Percentiles rank a stretch among this genome's conserved stretches.
phyloP scores from a whole-genome alignment of 2,329 filamentous ascomycete species.

The Diaporthe sp. region DNA sequence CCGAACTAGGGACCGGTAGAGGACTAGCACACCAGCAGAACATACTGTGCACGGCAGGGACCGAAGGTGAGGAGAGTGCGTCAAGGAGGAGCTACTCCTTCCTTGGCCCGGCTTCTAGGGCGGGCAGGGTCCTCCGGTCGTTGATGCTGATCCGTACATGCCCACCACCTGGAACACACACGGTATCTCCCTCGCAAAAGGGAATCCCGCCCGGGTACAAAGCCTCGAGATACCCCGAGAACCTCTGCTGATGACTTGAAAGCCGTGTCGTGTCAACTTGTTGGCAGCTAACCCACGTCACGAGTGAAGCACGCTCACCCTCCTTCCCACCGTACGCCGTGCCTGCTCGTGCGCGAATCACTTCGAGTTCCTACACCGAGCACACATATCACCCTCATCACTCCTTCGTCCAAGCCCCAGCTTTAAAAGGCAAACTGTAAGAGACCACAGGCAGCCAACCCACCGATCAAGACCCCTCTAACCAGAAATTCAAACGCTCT shows the following conservation, averaged over 20 bases:
- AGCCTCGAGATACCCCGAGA: not conserved
- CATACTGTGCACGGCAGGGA: not conserved
- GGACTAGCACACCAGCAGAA: conserved; percentile 6
- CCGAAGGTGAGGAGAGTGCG: not conserved
- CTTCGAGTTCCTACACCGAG: not conserved
- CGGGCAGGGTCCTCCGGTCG: not conserved
- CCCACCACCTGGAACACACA: not conserved
- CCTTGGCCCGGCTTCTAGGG: not conserved
- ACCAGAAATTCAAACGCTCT: no score
- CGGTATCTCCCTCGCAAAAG: not conserved
- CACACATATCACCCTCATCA: not conserved
- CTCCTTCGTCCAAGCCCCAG: not conserved
- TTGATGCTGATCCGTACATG: not conserved
- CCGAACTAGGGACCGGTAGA: not conserved
- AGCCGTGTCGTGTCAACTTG: not conserved
- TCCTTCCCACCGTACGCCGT: not conserved
- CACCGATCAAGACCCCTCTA: not conserved
- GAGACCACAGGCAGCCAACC: not conserved
- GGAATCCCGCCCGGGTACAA: conserved; percentile 17
- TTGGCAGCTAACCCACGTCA: not conserved
- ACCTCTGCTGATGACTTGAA: not conserved
- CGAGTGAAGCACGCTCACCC: not conserved
- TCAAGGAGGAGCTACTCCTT: conserved; percentile 7
- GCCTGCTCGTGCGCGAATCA: not conserved
- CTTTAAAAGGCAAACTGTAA: not conserved